Evolutionary conservation across 129 eudicot genomes (phyloP).

Genomic region (Dittrichia graveolens): DNA sequence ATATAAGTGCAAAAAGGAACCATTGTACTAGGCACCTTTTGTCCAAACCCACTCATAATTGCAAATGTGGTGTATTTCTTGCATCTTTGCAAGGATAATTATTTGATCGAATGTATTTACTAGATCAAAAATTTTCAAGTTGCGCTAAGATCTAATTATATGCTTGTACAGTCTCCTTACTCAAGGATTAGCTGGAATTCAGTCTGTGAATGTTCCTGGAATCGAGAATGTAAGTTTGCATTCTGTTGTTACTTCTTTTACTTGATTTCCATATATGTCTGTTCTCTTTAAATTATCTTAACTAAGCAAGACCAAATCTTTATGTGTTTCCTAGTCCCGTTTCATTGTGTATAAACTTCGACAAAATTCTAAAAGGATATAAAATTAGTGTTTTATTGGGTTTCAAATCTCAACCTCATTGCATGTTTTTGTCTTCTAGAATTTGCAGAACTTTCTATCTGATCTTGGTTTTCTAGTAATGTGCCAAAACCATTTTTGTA

Average conservation of each 20-base stretch:
- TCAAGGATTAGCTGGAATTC: conserved; percentile 94
- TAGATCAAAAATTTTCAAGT: conserved; percentile 4
- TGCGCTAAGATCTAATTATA: conserved; percentile 12
- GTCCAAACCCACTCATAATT: background rate
- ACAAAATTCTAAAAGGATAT: background rate
- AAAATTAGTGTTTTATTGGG: background rate
- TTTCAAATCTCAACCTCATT: background rate
- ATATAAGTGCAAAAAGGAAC: background rate
- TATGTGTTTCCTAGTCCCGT: background rate
- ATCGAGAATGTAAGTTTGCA: conserved; percentile 80
- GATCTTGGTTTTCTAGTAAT: no score
- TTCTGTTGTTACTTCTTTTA: background rate
- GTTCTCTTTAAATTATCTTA: background rate
- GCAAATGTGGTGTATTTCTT: background rate
- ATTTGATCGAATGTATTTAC: background rate
- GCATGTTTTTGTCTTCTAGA: no score
- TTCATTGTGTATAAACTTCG: background rate
- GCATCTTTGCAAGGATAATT: background rate
- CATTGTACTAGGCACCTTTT: background rate
- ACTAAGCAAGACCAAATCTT: background rate
- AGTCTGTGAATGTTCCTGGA: conserved; percentile 82
- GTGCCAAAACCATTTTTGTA: no score
- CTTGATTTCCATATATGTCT: background rate
- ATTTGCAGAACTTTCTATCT: no score
- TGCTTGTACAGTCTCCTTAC: conserved; percentile 73